phyloP scores from a whole-genome alignment of 2,329 filamentous ascomycete species.

The Teratosphaeria pseudoeucalypti region DNA sequence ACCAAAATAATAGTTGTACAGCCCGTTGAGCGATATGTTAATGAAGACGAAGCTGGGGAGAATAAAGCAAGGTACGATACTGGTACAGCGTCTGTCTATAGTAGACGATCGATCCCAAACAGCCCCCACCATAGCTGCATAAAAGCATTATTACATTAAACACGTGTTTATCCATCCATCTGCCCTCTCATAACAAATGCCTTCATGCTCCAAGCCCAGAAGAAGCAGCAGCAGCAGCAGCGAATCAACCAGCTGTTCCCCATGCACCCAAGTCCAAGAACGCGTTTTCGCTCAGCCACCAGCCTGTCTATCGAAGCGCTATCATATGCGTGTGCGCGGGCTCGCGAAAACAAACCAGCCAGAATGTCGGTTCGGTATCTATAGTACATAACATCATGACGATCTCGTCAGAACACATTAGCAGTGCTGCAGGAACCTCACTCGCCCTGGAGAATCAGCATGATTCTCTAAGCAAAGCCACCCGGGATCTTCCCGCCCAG shows the following conservation, averaged over 20 bases:
- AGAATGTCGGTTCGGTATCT: not conserved
- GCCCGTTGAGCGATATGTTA: not conserved
- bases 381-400: not conserved
- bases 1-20: too few relatives aligned
- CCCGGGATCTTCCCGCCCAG: constrained; percentile 2
- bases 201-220: too few relatives aligned
- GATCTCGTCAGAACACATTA: not conserved
- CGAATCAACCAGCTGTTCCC: not conserved
- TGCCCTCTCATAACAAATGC: not conserved
- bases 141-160: not conserved
- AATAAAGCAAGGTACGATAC: not conserved
- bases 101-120: not conserved
- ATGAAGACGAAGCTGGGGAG: too few relatives aligned
- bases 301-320: not conserved
- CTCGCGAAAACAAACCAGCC: not conserved
- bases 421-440: not conserved
- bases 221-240: not conserved
- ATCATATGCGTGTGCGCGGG: not conserved
- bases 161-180: not conserved
- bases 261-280: not conserved
- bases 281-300: too few relatives aligned
- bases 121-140: not conserved
- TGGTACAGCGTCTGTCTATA: not conserved
- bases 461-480: constrained; percentile 2
- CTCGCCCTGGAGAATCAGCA: not conserved